Conservation (phyloP, 75 land plant genomes). For the Pseudotsuga menziesii region DNA sequence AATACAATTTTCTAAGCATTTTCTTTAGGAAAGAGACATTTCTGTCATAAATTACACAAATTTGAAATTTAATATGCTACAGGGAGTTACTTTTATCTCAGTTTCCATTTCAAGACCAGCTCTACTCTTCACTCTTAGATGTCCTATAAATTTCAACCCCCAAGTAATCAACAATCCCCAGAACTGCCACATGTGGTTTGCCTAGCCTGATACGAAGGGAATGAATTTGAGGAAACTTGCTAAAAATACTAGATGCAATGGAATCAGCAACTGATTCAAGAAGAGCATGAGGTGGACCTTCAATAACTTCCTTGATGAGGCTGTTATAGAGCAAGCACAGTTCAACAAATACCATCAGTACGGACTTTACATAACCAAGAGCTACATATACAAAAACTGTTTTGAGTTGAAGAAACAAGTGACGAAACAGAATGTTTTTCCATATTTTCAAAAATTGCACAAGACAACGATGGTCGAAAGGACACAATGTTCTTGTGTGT, state of each 20-base stretch:
- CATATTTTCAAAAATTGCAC: background rate
- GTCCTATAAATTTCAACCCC: constrained; percentile 69
- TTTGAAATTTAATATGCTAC: background rate
- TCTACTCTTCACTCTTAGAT: background rate
- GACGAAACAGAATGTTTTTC: background rate
- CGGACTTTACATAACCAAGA: background rate
- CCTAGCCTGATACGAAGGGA: constrained; percentile 74
- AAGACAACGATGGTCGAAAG: background rate
- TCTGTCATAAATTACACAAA: background rate
- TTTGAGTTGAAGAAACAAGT: background rate
- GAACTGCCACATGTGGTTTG: constrained; percentile 90
- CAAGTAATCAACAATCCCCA: constrained; percentile 62
- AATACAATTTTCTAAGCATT: background rate
- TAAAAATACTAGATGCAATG: constrained; percentile 53
- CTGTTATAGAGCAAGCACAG: constrained; percentile 24
- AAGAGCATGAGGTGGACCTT: constrained; percentile 65
- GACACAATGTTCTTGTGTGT: background rate
- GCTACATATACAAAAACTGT: background rate
- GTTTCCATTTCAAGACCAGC: background rate
- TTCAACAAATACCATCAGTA: background rate
- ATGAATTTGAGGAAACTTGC: constrained; percentile 38
- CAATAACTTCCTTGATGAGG: constrained; percentile 57
- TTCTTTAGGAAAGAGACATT: background rate
- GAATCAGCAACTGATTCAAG: constrained; percentile 75
- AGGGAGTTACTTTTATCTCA: background rate